Conservation (phyloP, 257 asterid species). For the Scutellaria barbata region DNA sequence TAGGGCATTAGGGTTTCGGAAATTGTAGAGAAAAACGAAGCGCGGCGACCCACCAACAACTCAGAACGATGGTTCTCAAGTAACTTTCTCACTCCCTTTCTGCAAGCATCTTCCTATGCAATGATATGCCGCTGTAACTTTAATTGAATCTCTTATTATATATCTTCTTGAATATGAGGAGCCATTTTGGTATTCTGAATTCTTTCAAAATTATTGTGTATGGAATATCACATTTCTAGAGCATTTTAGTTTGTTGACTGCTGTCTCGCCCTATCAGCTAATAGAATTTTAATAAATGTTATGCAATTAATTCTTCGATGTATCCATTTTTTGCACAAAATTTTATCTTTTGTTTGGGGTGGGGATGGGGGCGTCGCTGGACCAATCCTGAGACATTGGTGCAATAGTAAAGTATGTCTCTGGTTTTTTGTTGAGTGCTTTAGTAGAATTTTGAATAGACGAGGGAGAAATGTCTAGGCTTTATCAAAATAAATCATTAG, state of each 20-base stretch:
- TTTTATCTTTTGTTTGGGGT: background rate
- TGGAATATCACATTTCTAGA: background rate
- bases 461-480: no score
- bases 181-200: background rate
- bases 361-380: background rate
- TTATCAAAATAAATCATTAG: background rate
- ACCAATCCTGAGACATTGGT: no score
- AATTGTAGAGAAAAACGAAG: slow-evolving; percentile 16
- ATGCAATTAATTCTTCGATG: background rate
- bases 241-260: background rate
- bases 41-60: slow-evolving; percentile 20
- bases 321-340: background rate
- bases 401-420: no score
- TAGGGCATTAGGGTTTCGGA: slow-evolving; percentile 38
- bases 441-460: background rate
- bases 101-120: background rate
- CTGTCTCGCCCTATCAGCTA: background rate
- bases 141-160: background rate
- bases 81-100: slow-evolving; percentile 25
- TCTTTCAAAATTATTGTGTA: background rate
- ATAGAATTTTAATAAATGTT: background rate
- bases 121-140: background rate
- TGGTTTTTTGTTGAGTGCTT: background rate
- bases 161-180: background rate
- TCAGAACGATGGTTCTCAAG: slow-evolving; percentile 56